Evolutionary conservation across 805 yeast species (phyloP).

Genomic region (Alloascoidea africana): DNA sequence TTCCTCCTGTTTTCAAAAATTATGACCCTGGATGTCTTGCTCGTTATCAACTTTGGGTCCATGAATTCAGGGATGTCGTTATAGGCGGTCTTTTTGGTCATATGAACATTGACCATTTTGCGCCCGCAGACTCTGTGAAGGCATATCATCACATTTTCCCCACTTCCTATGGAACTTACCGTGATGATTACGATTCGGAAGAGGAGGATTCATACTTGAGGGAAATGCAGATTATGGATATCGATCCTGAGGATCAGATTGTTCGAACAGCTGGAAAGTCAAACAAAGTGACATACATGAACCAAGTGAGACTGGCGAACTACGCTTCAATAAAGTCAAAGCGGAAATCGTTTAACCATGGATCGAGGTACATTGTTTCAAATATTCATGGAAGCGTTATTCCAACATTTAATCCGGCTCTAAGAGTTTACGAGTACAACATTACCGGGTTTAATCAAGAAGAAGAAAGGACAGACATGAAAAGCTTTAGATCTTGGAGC

Average conservation of each 20-base stretch:
- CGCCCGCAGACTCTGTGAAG: slow-evolving; percentile 56
- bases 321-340: not conserved
- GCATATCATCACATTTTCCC: slow-evolving; percentile 30
- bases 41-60: slow-evolving; percentile 66
- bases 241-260: slow-evolving; percentile 10
- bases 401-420: slow-evolving; percentile 75
- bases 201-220: slow-evolving; percentile 13
- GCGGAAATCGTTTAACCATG: slow-evolving; percentile 3
- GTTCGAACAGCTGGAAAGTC: slow-evolving; percentile 20
- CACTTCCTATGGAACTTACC: not conserved
- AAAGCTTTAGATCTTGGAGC: slow-evolving; percentile 36
- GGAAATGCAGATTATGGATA: slow-evolving; percentile 10
- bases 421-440: slow-evolving; percentile 81
- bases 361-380: slow-evolving; percentile 51
- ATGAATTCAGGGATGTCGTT: slow-evolving; percentile 72
- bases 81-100: slow-evolving; percentile 80
- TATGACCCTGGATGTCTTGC: slow-evolving; percentile 58
- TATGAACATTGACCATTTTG: slow-evolving; percentile 80
- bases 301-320: not conserved
- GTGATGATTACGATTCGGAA: slow-evolving; percentile 13
- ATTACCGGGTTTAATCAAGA: slow-evolving; percentile 31
- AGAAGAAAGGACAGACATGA: slow-evolving; percentile 3
- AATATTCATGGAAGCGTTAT: slow-evolving; percentile 62
- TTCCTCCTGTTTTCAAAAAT: slow-evolving; percentile 74
- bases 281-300: slow-evolving; percentile 3